Conservation (phyloP, 2,329 filamentous ascomycete species). For the Neocatenulostroma microsporum region DNA sequence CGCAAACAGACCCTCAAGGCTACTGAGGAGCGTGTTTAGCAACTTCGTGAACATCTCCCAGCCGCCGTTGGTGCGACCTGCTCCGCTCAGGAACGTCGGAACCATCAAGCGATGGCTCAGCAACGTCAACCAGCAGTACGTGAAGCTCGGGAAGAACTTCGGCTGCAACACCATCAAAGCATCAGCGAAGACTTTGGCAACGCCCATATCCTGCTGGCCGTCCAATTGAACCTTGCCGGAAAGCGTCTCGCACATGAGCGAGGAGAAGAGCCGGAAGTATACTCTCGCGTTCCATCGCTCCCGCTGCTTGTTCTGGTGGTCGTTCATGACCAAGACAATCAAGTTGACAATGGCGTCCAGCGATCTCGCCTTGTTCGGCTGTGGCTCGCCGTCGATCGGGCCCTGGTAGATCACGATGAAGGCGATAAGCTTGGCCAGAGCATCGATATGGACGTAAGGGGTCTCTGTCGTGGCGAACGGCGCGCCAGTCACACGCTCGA, state of each 20-base stretch:
- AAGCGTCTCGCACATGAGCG: conserved; percentile 66
- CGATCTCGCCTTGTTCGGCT: conserved; percentile 59
- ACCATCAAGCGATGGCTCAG: conserved; percentile 80
- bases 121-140: conserved; percentile 75
- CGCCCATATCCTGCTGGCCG: conserved; percentile 40
- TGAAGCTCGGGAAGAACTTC: conserved; percentile 68
- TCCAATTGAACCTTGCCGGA: conserved; percentile 18
- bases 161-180: conserved; percentile 70
- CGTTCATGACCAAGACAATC: conserved; percentile 71
- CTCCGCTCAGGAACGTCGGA: conserved; percentile 58
- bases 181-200: conserved; percentile 64
- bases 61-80: conserved; percentile 40
- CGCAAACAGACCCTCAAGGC: conserved; percentile 73
- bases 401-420: conserved; percentile 66
- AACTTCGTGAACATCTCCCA: conserved; percentile 70
- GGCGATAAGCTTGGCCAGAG: conserved; percentile 71
- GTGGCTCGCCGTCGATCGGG: conserved; percentile 52
- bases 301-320: conserved; percentile 72
- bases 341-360: conserved; percentile 71
- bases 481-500: conserved; percentile 60
- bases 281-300: conserved; percentile 80
- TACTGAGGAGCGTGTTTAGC: conserved; percentile 38
- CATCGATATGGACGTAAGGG: conserved; percentile 63
- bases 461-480: conserved; percentile 52
- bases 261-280: conserved; percentile 84